phyloP scores from a whole-genome alignment of 495 filamentous ascomycete genomes.

The Xylaria grammica region DNA sequence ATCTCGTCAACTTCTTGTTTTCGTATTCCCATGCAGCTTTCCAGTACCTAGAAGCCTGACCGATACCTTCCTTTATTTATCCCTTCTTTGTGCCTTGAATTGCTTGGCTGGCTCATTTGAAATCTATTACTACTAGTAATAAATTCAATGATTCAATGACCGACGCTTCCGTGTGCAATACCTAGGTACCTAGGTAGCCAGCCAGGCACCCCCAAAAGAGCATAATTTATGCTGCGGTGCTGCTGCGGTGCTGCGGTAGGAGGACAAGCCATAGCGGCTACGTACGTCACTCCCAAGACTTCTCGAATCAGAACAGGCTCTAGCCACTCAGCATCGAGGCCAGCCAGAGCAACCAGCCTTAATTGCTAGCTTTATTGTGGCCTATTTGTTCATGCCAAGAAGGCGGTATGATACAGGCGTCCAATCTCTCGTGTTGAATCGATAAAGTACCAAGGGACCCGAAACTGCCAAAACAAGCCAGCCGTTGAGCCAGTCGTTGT shows the following conservation, averaged over 20 bases:
- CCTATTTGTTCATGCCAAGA: background rate
- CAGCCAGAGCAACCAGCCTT: too few species aligned
- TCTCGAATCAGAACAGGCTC: background rate
- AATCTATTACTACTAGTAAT: background rate
- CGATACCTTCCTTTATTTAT: conserved; percentile 1
- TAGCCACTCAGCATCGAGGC: conserved; percentile 3
- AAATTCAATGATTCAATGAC: background rate
- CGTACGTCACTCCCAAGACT: background rate
- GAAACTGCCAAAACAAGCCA: background rate
- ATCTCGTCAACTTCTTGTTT: background rate
- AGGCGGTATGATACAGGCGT: conserved; percentile 2
- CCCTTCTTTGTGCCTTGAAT: background rate
- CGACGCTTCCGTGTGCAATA: conserved; percentile 14
- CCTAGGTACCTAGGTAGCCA: too few species aligned
- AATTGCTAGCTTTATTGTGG: conserved; percentile 1
- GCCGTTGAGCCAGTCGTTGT: background rate
- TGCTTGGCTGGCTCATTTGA: background rate
- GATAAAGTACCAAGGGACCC: conserved; percentile 5
- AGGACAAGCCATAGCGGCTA: background rate
- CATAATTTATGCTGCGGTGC: conserved; percentile 1
- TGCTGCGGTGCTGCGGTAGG: too few species aligned
- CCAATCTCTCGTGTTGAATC: conserved; percentile 18
- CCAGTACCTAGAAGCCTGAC: background rate
- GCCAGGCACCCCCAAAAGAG: background rate
- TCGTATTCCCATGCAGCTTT: background rate